Evolutionary conservation across 805 yeast species (phyloP), one percentile per base, ranked within the genome.

Genomic region (Cyberlindnera bimundalis): DNA sequence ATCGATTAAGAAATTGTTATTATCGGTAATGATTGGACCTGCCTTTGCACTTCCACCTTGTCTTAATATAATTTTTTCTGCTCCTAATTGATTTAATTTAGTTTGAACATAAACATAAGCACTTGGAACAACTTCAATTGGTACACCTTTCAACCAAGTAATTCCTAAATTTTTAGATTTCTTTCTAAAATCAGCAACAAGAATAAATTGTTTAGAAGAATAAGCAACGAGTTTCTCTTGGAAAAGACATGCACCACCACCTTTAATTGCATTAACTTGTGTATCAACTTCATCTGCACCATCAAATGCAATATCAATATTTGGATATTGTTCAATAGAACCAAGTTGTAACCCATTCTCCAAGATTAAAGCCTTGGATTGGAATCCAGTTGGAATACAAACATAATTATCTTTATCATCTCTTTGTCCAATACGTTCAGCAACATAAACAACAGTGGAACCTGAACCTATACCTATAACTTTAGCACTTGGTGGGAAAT

Each of bases 181-280:
- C 67, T 93, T 93, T 58, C 96, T 73, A 60, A 78, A 83, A 64
- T 93, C 99, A 2, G 98, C 99, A 37, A 93, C 97, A 16, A 91
- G 73, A 20, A 93, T 70, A 58, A 91, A 89, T 53, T 74, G 76
- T 43, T 75, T 68, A 3, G 96, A 79, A 46, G 87, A 78, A 42
- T 78, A 74, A 14, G 96, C 96, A 12, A 93, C 96, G 39, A 93
- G 72, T 66, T 93, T 93, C 63, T 93, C 99, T 67, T 91, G 99
- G 67, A 93, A 83, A 48, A 89, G 71, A 64, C 99, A 93, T 2
- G 97, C 99, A 30, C 99, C 99, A 35, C 99, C 99, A 51, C 99
- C 99, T 66, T 93, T 93, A 61, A 93, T 93, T 55, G 90, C 80
- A 59, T 89, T 86, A 53, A 93, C 71, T 16, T 72, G 59, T 5